These are phyloP conservation scores for Debaryomycetaceae sp. DNA, from an alignment of 1,139 yeast genomes.

Conservation along the genomic window DNA sequence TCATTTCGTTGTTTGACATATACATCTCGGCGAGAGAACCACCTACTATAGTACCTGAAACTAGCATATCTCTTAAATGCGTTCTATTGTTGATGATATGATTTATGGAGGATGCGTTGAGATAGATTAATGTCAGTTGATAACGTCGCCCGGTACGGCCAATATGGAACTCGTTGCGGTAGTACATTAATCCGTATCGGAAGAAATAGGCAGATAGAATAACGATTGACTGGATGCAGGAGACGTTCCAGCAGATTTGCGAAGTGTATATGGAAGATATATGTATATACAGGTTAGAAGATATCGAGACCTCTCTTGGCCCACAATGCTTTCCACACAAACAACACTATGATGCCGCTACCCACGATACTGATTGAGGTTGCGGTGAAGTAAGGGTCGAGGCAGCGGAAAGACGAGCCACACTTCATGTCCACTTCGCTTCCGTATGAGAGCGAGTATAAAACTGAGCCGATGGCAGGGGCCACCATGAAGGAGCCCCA, in stretches of 20 bases:
- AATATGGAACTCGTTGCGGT: too few species aligned
- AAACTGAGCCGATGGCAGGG: constrained; percentile 80
- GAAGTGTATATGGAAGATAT: too few species aligned
- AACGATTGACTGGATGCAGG: neutral
- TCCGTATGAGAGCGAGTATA: constrained; percentile 74
- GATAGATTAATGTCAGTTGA: too few species aligned
- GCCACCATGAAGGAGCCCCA: constrained; percentile 93
- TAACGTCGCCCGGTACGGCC: too few species aligned
- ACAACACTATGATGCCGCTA: constrained; percentile 27
- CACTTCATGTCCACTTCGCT: constrained; percentile 50
- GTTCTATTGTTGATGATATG: too few species aligned
- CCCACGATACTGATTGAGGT: constrained; percentile 28
- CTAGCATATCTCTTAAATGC: too few species aligned
- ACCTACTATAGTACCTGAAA: too few species aligned
- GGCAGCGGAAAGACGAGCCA: constrained; percentile 9
- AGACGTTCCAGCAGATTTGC: neutral
- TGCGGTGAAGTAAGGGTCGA: constrained; percentile 31
- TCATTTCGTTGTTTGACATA: too few species aligned
- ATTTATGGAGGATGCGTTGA: too few species aligned
- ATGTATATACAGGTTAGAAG: constrained; percentile 9
- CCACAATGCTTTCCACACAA: constrained; percentile 38
- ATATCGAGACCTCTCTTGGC: constrained; percentile 24
- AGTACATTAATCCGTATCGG: neutral
- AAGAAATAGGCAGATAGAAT: neutral
- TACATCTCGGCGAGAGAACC: too few species aligned